These are phyloP conservation scores for Naganishia onofrii DNA, from an alignment of 768 basidiomycete species.

Conservation along the genomic window DNA sequence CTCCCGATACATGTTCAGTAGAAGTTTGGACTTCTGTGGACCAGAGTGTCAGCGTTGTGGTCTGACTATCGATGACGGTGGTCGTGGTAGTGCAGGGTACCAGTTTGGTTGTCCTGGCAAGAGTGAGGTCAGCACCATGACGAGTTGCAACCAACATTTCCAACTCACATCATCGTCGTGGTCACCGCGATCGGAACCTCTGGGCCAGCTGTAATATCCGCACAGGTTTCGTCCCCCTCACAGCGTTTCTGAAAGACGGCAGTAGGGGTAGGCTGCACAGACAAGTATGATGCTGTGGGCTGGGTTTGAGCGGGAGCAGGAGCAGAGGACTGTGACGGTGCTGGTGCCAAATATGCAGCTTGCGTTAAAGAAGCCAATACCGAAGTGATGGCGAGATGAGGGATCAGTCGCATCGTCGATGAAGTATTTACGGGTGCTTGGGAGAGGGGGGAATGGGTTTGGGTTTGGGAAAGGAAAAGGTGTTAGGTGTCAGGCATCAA, in stretches of 20 bases:
- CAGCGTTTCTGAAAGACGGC: slow-evolving; percentile 7
- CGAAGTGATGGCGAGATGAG: background rate
- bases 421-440: background rate
- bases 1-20: slow-evolving; percentile 19
- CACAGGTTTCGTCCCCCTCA: slow-evolving; percentile 10
- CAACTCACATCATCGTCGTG: slow-evolving; percentile 28
- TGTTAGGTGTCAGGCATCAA: too few species aligned
- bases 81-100: slow-evolving; percentile 30
- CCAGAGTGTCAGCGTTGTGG: slow-evolving; percentile 23
- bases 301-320: background rate
- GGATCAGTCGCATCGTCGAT: background rate
- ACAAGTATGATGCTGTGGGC: background rate
- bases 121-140: background rate
- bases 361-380: background rate
- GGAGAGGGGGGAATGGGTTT: background rate
- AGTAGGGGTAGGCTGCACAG: background rate
- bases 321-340: background rate
- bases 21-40: slow-evolving; percentile 19
- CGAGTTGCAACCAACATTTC: too few species aligned
- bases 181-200: slow-evolving; percentile 27
- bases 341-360: background rate
- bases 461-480: background rate
- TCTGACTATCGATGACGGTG: slow-evolving; percentile 27
- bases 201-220: slow-evolving; percentile 27
- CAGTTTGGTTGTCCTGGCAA: slow-evolving; percentile 18